phyloP scores from a whole-genome alignment of 805 yeast species.

The Vanderwaltozyma polyspora region DNA sequence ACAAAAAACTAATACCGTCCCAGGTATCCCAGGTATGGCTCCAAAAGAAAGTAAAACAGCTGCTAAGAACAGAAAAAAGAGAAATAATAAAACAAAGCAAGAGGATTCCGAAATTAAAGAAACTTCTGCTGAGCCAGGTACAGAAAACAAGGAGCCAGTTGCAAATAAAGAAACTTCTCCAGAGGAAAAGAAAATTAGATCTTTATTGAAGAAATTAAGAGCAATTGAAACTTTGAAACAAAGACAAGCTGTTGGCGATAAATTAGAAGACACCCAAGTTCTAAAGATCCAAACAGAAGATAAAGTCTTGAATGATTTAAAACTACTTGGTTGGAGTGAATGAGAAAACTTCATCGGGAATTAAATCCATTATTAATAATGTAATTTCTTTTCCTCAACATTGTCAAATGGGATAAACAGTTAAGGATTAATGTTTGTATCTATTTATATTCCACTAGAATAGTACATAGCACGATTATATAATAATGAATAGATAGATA shows the following conservation, averaged over 20 bases:
- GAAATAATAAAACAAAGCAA: conserved; percentile 43
- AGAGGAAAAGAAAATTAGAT: conserved; percentile 88
- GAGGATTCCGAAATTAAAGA: conserved; percentile 9
- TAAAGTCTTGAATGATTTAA: conserved; percentile 64
- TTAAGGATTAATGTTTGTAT: too few relatives aligned
- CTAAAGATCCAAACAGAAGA: conserved; percentile 81
- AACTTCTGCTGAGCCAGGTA: conserved; percentile 1
- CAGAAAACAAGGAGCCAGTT: background rate
- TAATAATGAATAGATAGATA: too few relatives aligned
- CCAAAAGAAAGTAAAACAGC: conserved; percentile 53
- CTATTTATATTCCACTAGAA: too few relatives aligned
- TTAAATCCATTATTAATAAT: too few relatives aligned
- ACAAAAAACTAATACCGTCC: conserved; percentile 21
- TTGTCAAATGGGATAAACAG: too few relatives aligned
- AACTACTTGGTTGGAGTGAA: conserved; percentile 61
- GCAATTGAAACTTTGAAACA: conserved; percentile 88
- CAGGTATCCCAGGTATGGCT: conserved; percentile 39
- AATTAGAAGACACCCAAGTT: conserved; percentile 85
- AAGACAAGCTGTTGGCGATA: conserved; percentile 74
- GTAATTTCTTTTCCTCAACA: too few relatives aligned
- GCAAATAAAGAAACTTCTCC: conserved; percentile 34
- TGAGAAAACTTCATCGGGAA: too few relatives aligned
- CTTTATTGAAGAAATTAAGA: conserved; percentile 81
- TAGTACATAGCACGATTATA: too few relatives aligned
- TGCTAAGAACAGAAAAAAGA: conserved; percentile 64